Evolutionary conservation across 2,329 filamentous ascomycete species (phyloP), one percentile per base, ranked within the genome.

Genomic region (Fusarium udum): DNA sequence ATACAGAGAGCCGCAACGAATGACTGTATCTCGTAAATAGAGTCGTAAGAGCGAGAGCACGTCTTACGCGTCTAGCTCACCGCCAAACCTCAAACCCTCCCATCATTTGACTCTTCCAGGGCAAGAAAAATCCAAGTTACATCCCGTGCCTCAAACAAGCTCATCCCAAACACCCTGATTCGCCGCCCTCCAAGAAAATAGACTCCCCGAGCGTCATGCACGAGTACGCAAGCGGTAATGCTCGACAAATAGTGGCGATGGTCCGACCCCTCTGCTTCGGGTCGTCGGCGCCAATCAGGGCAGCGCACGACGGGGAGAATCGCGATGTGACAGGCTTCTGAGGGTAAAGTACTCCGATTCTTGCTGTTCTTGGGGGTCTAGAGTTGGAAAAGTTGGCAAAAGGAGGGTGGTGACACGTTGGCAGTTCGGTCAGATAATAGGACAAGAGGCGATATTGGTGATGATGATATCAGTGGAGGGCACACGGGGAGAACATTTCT

Each of bases 281-380:
- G 71, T 74, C 71, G 71, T 74, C 71, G 71, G 71, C 71, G 60
- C 71, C 71, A 72, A 73, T 73, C 71, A 56, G 56, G 20, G 24
- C 45, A 9, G 61, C 31, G 57, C 36, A 42, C 13, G 36, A 55
- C 52, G 61, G 67, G 64, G 43, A 58, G 71, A 71, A 74, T 74
- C 61, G 64, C 49, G 71, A 68, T 74, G 71, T 36, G 51, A 66
- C 45, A 51, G 52, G 40, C 16, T 24, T 57, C 40, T n/a, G 36
- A 24, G 22, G n/a, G 22, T 31, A n/a, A 40, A 37, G 18, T 32
- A 34, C 56, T 56, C 49, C 31, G 40, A 31, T 70, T 73, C 49
- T 12, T 12, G 13, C 31, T 39, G 39, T 71, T 73, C 51, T 14
- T 14, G 14, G 16, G 24, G 6, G 15, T 26, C 36, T 36, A 36